Evolutionary conservation across 176 grass and related monocot genomes (phyloP), one percentile per base, ranked within the genome.

Genomic region (Oryza nivara): DNA sequence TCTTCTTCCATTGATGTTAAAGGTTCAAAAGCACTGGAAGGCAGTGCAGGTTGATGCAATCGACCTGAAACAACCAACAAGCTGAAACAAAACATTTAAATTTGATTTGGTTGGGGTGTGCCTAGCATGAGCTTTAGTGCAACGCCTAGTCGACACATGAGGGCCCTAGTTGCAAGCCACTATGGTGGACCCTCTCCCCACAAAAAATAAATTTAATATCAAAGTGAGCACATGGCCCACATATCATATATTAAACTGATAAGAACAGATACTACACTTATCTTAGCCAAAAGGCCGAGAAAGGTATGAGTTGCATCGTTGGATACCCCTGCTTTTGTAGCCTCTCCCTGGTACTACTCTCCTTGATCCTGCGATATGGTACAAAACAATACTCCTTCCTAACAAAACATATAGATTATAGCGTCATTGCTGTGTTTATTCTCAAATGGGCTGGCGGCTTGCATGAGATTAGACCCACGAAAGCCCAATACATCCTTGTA

Each of bases 201-300:
- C 40, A 3, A 72, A 46, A 72, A 72, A 72, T 72, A 44, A 72
- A 72, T 72, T 72, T 72, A 72, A 72, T 46, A 72, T 46, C 40
- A 2, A 11, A 44, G 69, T 23, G 1, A 4, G 2, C 5, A 17
- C 5, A 54, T 19, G 5, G 16, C 1, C 16, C 9, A 54, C 51
- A 7, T 54, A 54, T 54, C 51, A 54, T 5, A 54, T 54, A 54
- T 54, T 19, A 54, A 54, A 54, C 16, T 17, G 80, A 94, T 94
- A 94, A 94, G 60, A 94, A 89, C 87, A 91, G 68, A 94, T 94
- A 94, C 82, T 92, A 94, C 84, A 90, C 74, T 95, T 92, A 90
- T 92, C 85, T 84, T 92, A 94, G 87, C 78, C 87, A 83, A 94
- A 92, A 92, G 82, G 70, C 81, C 85, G 90, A 94, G 87, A 94